Evolutionary conservation across 495 filamentous ascomycete genomes (phyloP).

Genomic region (Bombardia bombarda): DNA sequence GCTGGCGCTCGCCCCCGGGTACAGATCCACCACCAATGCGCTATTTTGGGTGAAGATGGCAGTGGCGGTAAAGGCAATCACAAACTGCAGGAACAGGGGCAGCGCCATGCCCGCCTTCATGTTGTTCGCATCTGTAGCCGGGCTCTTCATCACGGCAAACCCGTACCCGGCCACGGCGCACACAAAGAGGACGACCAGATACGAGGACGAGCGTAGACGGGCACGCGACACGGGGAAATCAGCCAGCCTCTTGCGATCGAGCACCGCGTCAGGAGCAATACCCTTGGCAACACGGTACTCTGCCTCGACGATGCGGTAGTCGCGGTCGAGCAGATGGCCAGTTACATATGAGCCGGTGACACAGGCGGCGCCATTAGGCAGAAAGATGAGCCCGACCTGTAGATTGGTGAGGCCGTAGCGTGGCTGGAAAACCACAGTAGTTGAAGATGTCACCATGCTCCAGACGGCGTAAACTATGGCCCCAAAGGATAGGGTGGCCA

Average conservation of each 20-base stretch:
- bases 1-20: conserved; percentile 47
- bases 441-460: conserved; percentile 24
- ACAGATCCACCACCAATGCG: conserved; percentile 55
- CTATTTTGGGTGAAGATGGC: conserved; percentile 32
- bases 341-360: conserved; percentile 15
- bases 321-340: conserved; percentile 18
- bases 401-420: conserved; percentile 42
- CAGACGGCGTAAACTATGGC: conserved; percentile 24
- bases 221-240: conserved; percentile 58
- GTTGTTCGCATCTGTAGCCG: too few relatives aligned
- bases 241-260: conserved; percentile 42
- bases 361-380: conserved; percentile 23
- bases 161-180: conserved; percentile 39
- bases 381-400: conserved; percentile 36
- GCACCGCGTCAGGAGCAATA: conserved; percentile 34
- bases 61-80: conserved; percentile 38
- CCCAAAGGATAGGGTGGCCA: conserved; percentile 47
- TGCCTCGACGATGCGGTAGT: conserved; percentile 16
- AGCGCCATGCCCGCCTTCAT: conserved; percentile 24
- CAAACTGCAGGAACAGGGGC: conserved; percentile 39
- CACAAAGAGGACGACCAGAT: conserved; percentile 25
- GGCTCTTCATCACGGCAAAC: conserved; percentile 40
- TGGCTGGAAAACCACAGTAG: conserved; percentile 30
- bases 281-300: conserved; percentile 27
- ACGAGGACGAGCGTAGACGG: conserved; percentile 31